Base-by-base conservation (phyloP, 208 protist species). In the Ichthyophonus hoferi region DNA sequence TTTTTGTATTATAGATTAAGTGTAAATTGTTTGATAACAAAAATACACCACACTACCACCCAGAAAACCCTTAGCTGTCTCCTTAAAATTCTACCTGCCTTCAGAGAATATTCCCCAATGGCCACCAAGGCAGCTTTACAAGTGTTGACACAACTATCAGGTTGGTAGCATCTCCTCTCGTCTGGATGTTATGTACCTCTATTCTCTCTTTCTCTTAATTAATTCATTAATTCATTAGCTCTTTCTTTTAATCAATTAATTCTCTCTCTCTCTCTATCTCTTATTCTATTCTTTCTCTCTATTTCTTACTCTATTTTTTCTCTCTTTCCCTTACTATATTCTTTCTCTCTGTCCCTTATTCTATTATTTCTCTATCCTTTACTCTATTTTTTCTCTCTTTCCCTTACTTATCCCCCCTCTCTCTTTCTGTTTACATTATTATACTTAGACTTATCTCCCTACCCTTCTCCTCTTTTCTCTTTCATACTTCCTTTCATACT, bases 201-300 rank as follows among this genome's bases (percentile, higher is more conserved):
- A n/a, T n/a, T n/a, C n/a, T n/a, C n/a, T n/a, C n/a, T n/a, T n/a
- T n/a, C n/a, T n/a, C n/a, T n/a, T n/a, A n/a, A n/a, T n/a, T n/a
- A n/a, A n/a, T n/a, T n/a, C n/a, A n/a, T n/a, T n/a, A n/a, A n/a
- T n/a, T n/a, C n/a, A n/a, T n/a, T n/a, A n/a, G n/a, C n/a, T n/a
- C n/a, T n/a, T n/a, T n/a, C n/a, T n/a, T n/a, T n/a, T n/a, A n/a
- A n/a, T n/a, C n/a, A n/a, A n/a, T n/a, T n/a, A n/a, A n/a, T n/a
- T 81, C 77, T 81, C 77, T 81, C 77, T 81, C 77, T 81, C 77
- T 67, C 50, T 67, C 50, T 67, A 7, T 67, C 50, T 67, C 50
- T 67, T 24, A n/a, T 7, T 67, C 50, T 67, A 24, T 67, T 67
- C 24, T 24, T 24, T 67, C 50, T 67, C 50, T 67, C 50, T 67